phyloP scores from a whole-genome alignment of 2,329 filamentous ascomycete genomes.

The Fusarium nurragi region DNA sequence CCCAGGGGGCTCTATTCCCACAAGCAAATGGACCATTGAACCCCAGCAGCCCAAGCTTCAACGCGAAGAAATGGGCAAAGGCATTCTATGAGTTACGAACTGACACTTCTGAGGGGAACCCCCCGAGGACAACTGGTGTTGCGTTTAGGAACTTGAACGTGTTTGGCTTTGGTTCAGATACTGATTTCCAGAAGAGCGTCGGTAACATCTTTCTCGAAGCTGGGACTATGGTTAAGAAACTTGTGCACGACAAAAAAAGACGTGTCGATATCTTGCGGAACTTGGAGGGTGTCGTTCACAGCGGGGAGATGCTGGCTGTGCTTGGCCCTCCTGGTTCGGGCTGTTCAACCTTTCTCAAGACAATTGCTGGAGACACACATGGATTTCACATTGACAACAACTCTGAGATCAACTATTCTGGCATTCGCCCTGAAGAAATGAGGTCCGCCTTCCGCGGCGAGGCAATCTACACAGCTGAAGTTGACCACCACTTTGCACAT shows the following conservation, averaged over 20 bases:
- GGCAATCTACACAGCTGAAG: conserved; percentile 84
- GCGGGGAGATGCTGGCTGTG: conserved; percentile 77
- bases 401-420: conserved; percentile 79
- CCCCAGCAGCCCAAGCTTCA: conserved; percentile 53
- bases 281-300: conserved; percentile 71
- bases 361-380: conserved; percentile 80
- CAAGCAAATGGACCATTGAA: conserved; percentile 47
- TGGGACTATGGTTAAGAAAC: conserved; percentile 21
- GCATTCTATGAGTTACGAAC: conserved; percentile 47
- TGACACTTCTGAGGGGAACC: conserved; percentile 40
- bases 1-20: conserved; percentile 44
- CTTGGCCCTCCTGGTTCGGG: conserved; percentile 74
- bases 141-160: conserved; percentile 43
- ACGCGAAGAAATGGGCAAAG: conserved; percentile 55
- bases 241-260: conserved; percentile 55
- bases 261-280: conserved; percentile 71
- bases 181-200: conserved; percentile 45
- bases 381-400: conserved; percentile 75
- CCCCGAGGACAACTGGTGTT: conserved; percentile 43
- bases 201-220: conserved; percentile 42
- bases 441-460: conserved; percentile 78
- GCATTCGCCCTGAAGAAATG: conserved; percentile 75
- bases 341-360: conserved; percentile 84
- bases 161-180: conserved; percentile 44
- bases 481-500: conserved; percentile 80